Conservation (phyloP, 768 basidiomycete genomes). For the Termitomyces titanicus region DNA sequence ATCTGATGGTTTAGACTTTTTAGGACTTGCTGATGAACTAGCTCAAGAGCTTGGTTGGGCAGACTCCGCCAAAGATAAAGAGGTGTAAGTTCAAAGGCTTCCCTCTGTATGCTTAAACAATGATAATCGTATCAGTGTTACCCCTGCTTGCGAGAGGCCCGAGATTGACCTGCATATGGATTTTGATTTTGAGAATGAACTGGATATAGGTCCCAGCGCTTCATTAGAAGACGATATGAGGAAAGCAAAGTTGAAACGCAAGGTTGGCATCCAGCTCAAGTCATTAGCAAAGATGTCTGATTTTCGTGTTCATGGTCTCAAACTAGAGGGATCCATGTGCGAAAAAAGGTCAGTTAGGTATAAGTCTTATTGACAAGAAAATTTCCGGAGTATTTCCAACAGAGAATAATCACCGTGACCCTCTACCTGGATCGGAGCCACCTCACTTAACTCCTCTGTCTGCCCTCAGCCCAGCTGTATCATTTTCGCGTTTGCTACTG, state of each 20-base stretch:
- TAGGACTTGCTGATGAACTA: constrained; percentile 68
- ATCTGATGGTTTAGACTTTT: constrained; percentile 54
- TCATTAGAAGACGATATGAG: neutral
- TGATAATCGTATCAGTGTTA: neutral
- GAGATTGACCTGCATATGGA: constrained; percentile 19
- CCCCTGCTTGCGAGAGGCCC: neutral
- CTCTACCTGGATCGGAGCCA: neutral
- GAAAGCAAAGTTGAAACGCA: neutral
- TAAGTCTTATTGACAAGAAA: neutral
- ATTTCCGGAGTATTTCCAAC: neutral
- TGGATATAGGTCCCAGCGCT: neutral
- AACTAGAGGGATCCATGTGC: neutral
- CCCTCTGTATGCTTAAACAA: neutral
- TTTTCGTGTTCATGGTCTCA: neutral
- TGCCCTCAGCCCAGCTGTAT: constrained; percentile 26
- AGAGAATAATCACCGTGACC: neutral
- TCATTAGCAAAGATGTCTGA: neutral
- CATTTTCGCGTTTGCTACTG: constrained; percentile 37
- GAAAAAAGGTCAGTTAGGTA: neutral
- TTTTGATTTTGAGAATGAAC: constrained; percentile 20
- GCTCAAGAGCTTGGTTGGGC: constrained; percentile 77
- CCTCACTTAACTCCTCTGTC: constrained; percentile 2
- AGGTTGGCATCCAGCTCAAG: neutral
- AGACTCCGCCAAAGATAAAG: constrained; percentile 23
- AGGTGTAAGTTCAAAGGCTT: constrained; percentile 12